phyloP scores from a whole-genome alignment of 1,284 basidiomycete species.

The Cryptococcus wingfieldii region DNA sequence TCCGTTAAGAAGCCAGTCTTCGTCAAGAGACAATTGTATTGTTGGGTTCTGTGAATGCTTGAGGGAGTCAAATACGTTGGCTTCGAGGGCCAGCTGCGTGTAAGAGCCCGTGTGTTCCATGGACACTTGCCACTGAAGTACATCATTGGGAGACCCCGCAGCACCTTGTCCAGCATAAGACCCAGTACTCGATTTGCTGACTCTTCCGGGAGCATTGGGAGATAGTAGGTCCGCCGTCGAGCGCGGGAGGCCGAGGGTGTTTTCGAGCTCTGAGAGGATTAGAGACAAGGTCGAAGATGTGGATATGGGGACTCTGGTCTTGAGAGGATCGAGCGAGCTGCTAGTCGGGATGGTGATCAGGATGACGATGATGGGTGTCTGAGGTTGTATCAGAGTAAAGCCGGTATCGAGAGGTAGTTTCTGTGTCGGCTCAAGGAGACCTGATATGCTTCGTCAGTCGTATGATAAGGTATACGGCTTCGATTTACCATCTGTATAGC shows the following conservation, averaged over 20 bases:
- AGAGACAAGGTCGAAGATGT: conserved; percentile 4
- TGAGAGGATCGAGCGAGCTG: conserved; percentile 12
- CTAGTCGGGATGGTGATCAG: conserved; percentile 16
- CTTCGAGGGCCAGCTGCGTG: background rate
- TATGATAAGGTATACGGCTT: background rate
- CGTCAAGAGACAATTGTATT: no score
- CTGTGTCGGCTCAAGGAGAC: conserved; percentile 2
- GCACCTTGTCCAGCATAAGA: no score
- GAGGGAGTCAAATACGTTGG: background rate
- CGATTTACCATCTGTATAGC: conserved; percentile 15
- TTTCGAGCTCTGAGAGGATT: conserved; percentile 9
- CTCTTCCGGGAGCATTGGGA: background rate
- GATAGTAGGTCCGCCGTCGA: conserved; percentile 14
- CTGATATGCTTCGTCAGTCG: background rate
- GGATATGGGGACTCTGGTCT: conserved; percentile 2
- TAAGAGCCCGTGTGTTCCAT: background rate
- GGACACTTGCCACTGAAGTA: background rate
- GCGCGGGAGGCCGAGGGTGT: conserved; percentile 17
- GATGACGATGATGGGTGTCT: conserved; percentile 9
- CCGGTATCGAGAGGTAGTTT: background rate
- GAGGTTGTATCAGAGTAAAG: conserved; percentile 10
- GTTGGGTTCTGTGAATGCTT: background rate
- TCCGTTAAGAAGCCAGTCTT: background rate
- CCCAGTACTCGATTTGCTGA: background rate
- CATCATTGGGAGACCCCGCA: background rate